Evolutionary conservation across 2,329 filamentous ascomycete species (phyloP).

Genomic region (Stachybotrys chartarum): DNA sequence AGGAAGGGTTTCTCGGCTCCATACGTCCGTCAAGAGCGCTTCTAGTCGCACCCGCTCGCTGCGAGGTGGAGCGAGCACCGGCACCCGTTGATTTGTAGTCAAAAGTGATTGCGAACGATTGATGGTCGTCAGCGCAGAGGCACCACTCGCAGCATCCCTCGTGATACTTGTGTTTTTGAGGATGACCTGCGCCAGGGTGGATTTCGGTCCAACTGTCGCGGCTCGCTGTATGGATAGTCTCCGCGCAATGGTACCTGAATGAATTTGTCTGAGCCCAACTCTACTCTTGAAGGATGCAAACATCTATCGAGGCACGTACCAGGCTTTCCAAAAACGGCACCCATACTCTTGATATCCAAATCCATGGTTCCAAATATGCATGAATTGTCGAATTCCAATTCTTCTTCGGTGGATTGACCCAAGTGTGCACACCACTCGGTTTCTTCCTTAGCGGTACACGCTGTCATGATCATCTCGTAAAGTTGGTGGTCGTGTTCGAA

Average conservation of each 20-base stretch:
- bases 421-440: conserved; percentile 71
- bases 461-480: conserved; percentile 81
- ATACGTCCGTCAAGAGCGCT: conserved; percentile 66
- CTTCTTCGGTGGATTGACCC: conserved; percentile 39
- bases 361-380: conserved; percentile 56
- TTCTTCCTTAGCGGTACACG: conserved; percentile 75
- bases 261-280: neutral
- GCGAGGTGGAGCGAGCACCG: conserved; percentile 66
- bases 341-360: conserved; percentile 66
- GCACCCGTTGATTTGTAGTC: conserved; percentile 57
- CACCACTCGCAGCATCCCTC: conserved; percentile 42
- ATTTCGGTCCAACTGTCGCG: conserved; percentile 63
- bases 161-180: conserved; percentile 76
- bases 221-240: conserved; percentile 74
- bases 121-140: conserved; percentile 44
- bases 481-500: conserved; percentile 72
- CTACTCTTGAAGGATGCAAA: neutral
- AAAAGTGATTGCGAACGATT: conserved; percentile 74
- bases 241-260: conserved; percentile 52
- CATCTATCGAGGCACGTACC: conserved; percentile 31
- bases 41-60: conserved; percentile 75
- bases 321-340: conserved; percentile 66
- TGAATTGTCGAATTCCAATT: conserved; percentile 36
- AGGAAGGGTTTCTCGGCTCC: conserved; percentile 73
- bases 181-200: conserved; percentile 66